These are phyloP conservation scores for Dorcoceras hygrometricum DNA, from an alignment of 257 asterid genomes.

Conservation along the genomic window DNA sequence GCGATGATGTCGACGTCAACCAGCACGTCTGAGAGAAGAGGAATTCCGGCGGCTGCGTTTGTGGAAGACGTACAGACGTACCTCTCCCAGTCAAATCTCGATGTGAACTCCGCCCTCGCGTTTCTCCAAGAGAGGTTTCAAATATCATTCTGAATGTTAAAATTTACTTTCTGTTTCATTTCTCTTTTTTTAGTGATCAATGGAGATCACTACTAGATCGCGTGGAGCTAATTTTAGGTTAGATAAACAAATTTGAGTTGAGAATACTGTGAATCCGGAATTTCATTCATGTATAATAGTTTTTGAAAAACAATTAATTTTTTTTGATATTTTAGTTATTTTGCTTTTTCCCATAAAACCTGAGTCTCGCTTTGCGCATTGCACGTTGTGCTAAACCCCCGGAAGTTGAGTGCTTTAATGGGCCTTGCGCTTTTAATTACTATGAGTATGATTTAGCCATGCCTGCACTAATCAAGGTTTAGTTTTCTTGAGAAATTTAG, in stretches of 20 bases:
- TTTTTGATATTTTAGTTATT: too few relatives aligned
- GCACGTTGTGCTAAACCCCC: too few relatives aligned
- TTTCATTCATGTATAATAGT: too few relatives aligned
- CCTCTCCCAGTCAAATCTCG: constrained; percentile 65
- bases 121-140: constrained; percentile 84
- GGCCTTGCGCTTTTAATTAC: not conserved
- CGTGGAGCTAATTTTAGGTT: too few relatives aligned
- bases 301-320: too few relatives aligned
- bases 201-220: not conserved
- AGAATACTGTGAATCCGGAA: too few relatives aligned
- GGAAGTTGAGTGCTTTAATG: too few relatives aligned
- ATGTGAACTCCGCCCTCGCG: constrained; percentile 79
- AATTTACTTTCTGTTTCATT: not conserved
- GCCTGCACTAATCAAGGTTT: not conserved
- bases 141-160: not conserved
- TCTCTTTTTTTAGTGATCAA: not conserved
- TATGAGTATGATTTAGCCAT: not conserved
- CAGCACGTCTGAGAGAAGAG: constrained; percentile 61
- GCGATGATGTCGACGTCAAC: constrained; percentile 46
- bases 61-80: constrained; percentile 88
- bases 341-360: not conserved
- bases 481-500: not conserved
- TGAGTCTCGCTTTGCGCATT: not conserved
- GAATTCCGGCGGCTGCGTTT: constrained; percentile 88
- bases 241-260: not conserved